Percentiles rank a stretch among this genome's conserved stretches.
These are phyloP conservation scores for Craterostigma plantagineum DNA, from an alignment of 257 asterid genomes.

Conservation along the genomic window DNA sequence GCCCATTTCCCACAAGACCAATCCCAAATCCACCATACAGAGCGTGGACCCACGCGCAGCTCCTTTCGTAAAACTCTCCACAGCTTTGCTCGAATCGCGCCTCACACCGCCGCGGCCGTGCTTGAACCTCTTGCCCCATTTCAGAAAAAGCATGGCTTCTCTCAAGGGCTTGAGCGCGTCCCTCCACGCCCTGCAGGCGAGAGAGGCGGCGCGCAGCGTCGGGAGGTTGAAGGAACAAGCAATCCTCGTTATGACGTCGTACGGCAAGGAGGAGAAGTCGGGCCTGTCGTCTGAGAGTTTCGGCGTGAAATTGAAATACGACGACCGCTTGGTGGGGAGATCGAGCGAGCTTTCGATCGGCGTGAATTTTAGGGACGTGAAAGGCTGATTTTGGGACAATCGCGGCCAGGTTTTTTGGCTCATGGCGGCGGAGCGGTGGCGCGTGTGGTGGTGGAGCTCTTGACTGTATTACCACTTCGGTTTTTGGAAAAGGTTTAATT, in stretches of 20 bases:
- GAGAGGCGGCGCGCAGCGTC: conserved; percentile 51
- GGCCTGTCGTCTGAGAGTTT: conserved; percentile 6
- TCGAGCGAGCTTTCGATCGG: conserved; percentile 8
- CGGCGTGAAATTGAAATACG: conserved; percentile 11
- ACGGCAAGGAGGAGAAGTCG: conserved; percentile 56
- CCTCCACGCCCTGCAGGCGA: conserved; percentile 68
- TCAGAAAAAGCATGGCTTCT: conserved; percentile 53
- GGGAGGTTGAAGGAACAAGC: conserved; percentile 45
- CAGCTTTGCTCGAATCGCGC: conserved; percentile 35
- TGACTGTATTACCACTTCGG: no score
- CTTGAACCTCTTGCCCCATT: conserved; percentile 72
- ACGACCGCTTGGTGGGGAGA: conserved; percentile 10
- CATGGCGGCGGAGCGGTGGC: conserved; percentile 9
- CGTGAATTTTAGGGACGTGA: conserved; percentile 25
- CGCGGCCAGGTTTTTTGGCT: conserved; percentile 50
- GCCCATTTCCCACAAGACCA: conserved; percentile 77
- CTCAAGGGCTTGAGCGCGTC: conserved; percentile 80
- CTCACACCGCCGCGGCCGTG: conserved; percentile 68
- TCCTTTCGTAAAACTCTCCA: conserved; percentile 54
- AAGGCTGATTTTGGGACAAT: conserved; percentile 26
- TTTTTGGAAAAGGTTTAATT: no score
- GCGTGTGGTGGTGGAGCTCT: conserved; percentile 1
- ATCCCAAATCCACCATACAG: conserved; percentile 86
- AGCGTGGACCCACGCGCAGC: conserved; percentile 91
- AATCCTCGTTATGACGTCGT: conserved; percentile 42